Evolutionary conservation across 371 early-diverging fungal genomes (phyloP), one percentile per base, ranked within the genome.

Genomic region (Dinochytrium kinnereticum): DNA sequence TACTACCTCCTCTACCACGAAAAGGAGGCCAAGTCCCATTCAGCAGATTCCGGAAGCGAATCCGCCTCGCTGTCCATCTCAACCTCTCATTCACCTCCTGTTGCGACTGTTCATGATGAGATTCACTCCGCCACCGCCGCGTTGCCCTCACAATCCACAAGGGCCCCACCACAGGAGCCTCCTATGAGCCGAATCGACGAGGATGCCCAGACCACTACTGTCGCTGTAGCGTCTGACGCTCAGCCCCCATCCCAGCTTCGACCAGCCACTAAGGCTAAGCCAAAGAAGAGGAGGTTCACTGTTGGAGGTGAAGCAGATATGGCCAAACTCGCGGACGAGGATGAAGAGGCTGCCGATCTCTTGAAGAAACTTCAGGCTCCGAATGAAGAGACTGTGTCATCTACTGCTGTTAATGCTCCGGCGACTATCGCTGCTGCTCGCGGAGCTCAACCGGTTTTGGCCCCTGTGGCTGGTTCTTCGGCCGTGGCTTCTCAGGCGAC

Each of bases 1-100:
- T 88, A 81, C 72, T 87, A 84, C 72, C 76, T 89, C 21, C 73
- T 87, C 36, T 87, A 85, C 73, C 79, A 86, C 79, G 86, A 88
- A 75, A 88, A 85, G 80, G 75, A 81, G 44, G 78, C 81, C 0
- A 65, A 68, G 40, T n/a, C n/a, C n/a, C n/a, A 26, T 24, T 21
- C 59, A 57, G 17, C 66, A 67, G 26, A 28, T 15, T 38, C 26
- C 38, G 17, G 68, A 73, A 31, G 49, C 21, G 13, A 30, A 53
- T 1, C 55, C 68, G 1, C 31, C 34, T 3, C 15, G 59, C 30
- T 66, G 73, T 55, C 65, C 26, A 67, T 36, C 26, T 5, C 34
- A 7, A 7, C 33, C 1, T 55, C 38, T 21, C 26, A 15, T 0
- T 26, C 61, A 7, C 75, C 75, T 21, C 75, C 75, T n/a, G 10